These are phyloP conservation scores for Aspergillus fijiensis DNA, from an alignment of 2,329 filamentous ascomycete species.

Conservation along the genomic window DNA sequence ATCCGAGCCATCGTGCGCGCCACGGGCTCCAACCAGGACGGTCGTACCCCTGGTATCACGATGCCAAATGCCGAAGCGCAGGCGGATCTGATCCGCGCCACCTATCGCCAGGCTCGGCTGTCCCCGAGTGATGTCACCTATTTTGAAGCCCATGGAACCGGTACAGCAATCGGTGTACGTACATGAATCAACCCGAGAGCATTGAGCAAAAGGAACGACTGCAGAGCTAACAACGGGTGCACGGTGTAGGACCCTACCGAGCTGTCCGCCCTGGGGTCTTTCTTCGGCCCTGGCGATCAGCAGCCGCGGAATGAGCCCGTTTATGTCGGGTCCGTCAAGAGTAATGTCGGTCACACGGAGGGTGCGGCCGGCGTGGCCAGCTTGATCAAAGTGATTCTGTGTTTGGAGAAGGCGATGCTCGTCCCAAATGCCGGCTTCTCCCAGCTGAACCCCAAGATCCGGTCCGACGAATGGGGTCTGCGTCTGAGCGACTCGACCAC, in stretches of 20 bases:
- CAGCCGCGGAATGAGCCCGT: neutral
- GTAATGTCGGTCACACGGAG: neutral
- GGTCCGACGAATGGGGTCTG: neutral
- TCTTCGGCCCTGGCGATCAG: too few species aligned
- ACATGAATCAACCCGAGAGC: too few species aligned
- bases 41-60: conserved; percentile 42
- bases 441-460: neutral
- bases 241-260: too few species aligned
- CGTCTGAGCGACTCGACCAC: neutral
- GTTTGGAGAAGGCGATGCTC: neutral
- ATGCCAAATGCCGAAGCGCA: conserved; percentile 42
- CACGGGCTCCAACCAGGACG: conserved; percentile 35
- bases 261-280: too few species aligned
- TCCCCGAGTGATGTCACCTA: conserved; percentile 25
- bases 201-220: too few species aligned
- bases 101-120: conserved; percentile 30
- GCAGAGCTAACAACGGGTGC: too few species aligned
- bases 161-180: conserved; percentile 23
- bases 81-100: conserved; percentile 35
- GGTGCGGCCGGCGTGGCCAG: neutral
- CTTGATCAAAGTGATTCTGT: neutral
- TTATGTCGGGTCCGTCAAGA: neutral
- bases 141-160: conserved; percentile 45
- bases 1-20: neutral
- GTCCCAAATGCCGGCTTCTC: neutral